Evolutionary conservation across 441 rosid genomes (phyloP).

Genomic region (Pelargonium cotyledonis): DNA sequence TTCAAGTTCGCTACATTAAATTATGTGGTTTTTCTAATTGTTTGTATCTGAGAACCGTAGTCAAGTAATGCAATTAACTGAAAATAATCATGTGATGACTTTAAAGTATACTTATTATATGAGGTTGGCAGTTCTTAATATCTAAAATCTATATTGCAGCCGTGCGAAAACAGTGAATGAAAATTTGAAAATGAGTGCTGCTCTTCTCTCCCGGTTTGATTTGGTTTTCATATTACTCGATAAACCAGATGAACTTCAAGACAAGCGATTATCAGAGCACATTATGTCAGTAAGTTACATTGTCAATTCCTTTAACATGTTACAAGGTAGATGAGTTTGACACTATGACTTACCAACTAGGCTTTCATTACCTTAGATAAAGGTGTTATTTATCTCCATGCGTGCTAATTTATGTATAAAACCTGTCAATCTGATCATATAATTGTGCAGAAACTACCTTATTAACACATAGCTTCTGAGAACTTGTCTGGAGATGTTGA

Average conservation of each 20-base stretch:
- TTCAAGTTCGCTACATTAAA: not conserved
- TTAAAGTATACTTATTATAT: slow-evolving; percentile 4
- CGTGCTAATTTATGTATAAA: not conserved
- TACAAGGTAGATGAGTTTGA: not conserved
- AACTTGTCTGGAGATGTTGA: not conserved
- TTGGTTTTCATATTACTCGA: slow-evolving; percentile 95
- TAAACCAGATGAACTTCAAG: slow-evolving; percentile 88
- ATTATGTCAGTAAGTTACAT: slow-evolving; percentile 83
- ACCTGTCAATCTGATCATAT: not conserved
- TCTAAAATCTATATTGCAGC: slow-evolving; percentile 53
- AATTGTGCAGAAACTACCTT: slow-evolving; percentile 4
- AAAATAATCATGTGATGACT: slow-evolving; percentile 13
- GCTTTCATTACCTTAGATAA: not conserved
- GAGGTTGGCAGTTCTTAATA: slow-evolving; percentile 14
- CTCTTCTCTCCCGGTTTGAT: slow-evolving; percentile 95
- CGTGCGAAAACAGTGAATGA: slow-evolving; percentile 98
- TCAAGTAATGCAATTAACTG: slow-evolving; percentile 3
- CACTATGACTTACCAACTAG: not conserved
- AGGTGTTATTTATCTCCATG: not conserved
- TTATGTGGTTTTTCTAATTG: slow-evolving; percentile 4
- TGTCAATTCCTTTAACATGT: slow-evolving; percentile 19
- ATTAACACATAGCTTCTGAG: not conserved
- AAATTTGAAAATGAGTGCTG: slow-evolving; percentile 93
- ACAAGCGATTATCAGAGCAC: slow-evolving; percentile 91
- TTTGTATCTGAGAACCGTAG: not conserved